Conservation (phyloP, 1,284 basidiomycete genomes). For the Apiotrichum veenhuisii region DNA sequence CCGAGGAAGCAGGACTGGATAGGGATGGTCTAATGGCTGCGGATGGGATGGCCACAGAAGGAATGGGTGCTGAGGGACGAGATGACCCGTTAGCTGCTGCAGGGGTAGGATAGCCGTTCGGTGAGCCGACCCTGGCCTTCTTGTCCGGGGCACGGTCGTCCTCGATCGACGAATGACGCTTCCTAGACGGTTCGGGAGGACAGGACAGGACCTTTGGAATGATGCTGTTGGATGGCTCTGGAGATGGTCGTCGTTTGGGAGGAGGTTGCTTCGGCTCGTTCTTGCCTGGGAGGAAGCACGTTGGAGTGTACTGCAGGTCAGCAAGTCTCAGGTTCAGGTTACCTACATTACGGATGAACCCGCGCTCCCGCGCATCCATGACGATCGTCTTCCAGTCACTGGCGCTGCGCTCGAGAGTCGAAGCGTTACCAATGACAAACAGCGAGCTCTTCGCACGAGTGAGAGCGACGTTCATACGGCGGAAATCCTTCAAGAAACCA, state of each 20-base stretch:
- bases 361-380: slow-evolving; percentile 61
- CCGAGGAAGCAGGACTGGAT: neutral
- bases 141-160: neutral
- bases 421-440: slow-evolving; percentile 86
- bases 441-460: slow-evolving; percentile 92
- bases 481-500: slow-evolving; percentile 79
- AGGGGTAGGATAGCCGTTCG: neutral
- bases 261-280: neutral
- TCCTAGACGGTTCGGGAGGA: neutral
- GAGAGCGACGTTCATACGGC: slow-evolving; percentile 96
- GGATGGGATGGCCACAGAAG: no score
- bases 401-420: slow-evolving; percentile 81
- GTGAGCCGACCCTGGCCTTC: slow-evolving; percentile 5
- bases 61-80: neutral
- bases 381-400: slow-evolving; percentile 74
- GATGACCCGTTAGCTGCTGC: neutral
- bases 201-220: slow-evolving; percentile 2
- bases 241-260: neutral
- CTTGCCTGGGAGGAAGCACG: neutral
- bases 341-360: slow-evolving; percentile 50
- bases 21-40: no score
- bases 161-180: neutral
- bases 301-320: neutral
- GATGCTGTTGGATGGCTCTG: neutral
- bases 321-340: neutral